Evolutionary conservation across 176 grass and related monocot genomes (phyloP).

Genomic region (Panicum miliaceum): DNA sequence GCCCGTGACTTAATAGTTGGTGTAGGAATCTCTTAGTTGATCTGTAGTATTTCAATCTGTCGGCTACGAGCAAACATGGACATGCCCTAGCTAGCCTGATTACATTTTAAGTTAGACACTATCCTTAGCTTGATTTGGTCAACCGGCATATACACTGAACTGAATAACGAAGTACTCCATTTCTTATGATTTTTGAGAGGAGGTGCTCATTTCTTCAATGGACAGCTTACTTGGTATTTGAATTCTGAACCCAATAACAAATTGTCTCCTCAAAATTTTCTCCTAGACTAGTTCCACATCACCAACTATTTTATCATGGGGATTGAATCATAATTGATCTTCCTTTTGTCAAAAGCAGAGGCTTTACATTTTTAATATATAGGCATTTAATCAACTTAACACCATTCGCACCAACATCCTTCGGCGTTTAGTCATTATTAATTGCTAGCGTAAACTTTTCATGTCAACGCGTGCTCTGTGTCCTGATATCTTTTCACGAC

Average conservation of each 20-base stretch:
- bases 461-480: slow-evolving; percentile 25
- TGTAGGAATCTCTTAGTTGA: slow-evolving; percentile 26
- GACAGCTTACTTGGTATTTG: slow-evolving; percentile 31
- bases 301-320: not conserved
- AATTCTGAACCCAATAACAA: slow-evolving; percentile 14
- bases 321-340: slow-evolving; percentile 20
- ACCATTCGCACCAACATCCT: slow-evolving; percentile 29
- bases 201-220: not conserved
- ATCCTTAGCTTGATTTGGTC: slow-evolving; percentile 38
- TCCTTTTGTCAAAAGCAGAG: slow-evolving; percentile 27
- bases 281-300: not conserved
- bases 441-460: not conserved
- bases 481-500: slow-evolving; percentile 14
- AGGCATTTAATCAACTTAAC: slow-evolving; percentile 29
- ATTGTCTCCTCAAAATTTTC: not conserved
- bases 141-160: slow-evolving; percentile 36
- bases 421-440: slow-evolving; percentile 2
- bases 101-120: not conserved
- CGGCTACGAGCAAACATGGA: slow-evolving; percentile 19
- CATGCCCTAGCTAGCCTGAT: not conserved
- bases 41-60: slow-evolving; percentile 40
- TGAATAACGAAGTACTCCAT: not conserved
- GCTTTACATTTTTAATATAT: slow-evolving; percentile 24
- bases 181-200: not conserved
- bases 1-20: not conserved